Percentiles rank a stretch among this genome's conserved stretches.
Evolutionary conservation across 192 early-diverging fungal genomes (phyloP).

Genomic region (Glomus cerebriforme): DNA sequence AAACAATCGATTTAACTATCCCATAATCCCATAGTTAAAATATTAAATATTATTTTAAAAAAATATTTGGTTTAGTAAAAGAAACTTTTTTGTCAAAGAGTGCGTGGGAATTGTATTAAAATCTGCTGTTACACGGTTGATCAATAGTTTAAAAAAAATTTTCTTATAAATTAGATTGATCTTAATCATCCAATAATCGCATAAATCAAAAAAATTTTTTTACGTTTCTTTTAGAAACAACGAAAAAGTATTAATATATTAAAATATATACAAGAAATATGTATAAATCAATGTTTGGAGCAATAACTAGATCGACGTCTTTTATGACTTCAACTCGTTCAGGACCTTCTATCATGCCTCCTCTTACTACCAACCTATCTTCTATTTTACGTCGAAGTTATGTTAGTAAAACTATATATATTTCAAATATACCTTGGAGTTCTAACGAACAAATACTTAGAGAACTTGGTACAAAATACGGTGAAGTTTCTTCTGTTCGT

Average conservation of each 20-base stretch:
- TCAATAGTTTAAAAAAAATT: not conserved
- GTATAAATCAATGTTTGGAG: not conserved
- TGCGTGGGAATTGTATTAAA: too few relatives aligned
- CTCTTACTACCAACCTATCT: not conserved
- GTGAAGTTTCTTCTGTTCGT: conserved; percentile 8
- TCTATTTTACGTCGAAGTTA: conserved; percentile 8
- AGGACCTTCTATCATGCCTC: not conserved
- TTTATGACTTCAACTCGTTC: not conserved
- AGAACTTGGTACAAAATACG: conserved; percentile 1
- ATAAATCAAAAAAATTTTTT: not conserved
- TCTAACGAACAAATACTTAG: conserved; percentile 32
- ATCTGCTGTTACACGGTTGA: too few relatives aligned
- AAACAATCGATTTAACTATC: too few relatives aligned
- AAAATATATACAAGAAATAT: not conserved
- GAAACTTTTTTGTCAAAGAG: too few relatives aligned
- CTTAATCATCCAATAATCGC: not conserved
- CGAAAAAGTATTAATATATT: not conserved
- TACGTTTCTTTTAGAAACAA: too few relatives aligned
- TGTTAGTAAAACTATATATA: not conserved
- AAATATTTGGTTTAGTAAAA: too few relatives aligned
- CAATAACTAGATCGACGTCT: not conserved
- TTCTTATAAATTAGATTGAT: not conserved
- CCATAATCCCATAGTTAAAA: too few relatives aligned
- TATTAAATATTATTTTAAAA: too few relatives aligned
- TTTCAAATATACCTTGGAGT: conserved; percentile 24